These are phyloP conservation scores for Diaporthe citriasiana DNA, from an alignment of 2,329 filamentous ascomycete genomes.

Conservation along the genomic window DNA sequence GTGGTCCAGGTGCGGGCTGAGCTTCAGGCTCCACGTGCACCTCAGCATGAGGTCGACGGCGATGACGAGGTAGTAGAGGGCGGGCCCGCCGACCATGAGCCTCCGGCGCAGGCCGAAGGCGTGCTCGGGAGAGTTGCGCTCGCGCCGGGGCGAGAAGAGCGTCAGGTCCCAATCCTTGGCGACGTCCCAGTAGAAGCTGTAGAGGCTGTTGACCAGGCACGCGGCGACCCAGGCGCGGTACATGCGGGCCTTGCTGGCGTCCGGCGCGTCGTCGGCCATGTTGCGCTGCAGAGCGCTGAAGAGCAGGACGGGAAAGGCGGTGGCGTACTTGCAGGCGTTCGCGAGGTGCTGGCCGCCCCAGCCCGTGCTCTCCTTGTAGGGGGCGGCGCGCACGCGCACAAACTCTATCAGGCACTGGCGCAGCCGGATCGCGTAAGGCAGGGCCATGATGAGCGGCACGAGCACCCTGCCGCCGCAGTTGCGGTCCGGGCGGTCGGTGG, in stretches of 20 bases:
- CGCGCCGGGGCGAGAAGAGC: slow-evolving; percentile 74
- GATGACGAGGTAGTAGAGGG: slow-evolving; percentile 87
- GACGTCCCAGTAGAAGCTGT: slow-evolving; percentile 99
- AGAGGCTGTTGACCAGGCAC: slow-evolving; percentile 86
- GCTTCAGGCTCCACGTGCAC: slow-evolving; percentile 92
- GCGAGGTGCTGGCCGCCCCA: slow-evolving; percentile 91
- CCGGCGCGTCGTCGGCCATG: slow-evolving; percentile 59
- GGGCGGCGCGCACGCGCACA: slow-evolving; percentile 74
- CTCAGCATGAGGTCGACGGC: slow-evolving; percentile 83
- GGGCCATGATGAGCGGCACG: slow-evolving; percentile 86
- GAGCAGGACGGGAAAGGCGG: slow-evolving; percentile 91
- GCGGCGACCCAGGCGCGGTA: slow-evolving; percentile 77
- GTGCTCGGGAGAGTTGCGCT: slow-evolving; percentile 74
- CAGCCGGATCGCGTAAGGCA: slow-evolving; percentile 88
- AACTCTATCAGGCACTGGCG: slow-evolving; percentile 95
- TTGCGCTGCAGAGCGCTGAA: slow-evolving; percentile 81
- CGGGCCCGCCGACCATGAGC: slow-evolving; percentile 75
- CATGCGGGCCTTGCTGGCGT: slow-evolving; percentile 57
- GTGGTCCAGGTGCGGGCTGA: slow-evolving; percentile 85
- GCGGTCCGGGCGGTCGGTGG: slow-evolving; percentile 85
- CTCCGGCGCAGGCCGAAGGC: slow-evolving; percentile 83
- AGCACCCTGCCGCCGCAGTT: slow-evolving; percentile 83
- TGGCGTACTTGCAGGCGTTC: slow-evolving; percentile 96
- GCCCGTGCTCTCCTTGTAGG: slow-evolving; percentile 68
- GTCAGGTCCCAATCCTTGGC: slow-evolving; percentile 97